phyloP scores from a whole-genome alignment of 805 yeast genomes.

The Scheffersomyces ergatensis region DNA sequence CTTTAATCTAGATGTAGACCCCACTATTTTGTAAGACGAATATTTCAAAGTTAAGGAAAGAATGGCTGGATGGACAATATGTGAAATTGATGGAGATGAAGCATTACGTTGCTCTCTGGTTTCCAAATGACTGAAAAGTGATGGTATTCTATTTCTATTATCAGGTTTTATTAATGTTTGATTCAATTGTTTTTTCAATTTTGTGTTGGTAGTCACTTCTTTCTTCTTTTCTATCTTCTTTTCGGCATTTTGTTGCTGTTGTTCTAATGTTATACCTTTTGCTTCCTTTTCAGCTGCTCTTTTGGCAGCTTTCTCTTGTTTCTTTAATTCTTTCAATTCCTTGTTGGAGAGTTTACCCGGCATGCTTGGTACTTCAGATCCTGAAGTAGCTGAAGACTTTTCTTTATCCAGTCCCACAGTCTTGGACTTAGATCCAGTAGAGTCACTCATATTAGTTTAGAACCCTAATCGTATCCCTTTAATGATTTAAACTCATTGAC shows the following conservation, averaged over 20 bases:
- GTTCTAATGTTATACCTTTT: conserved; percentile 51
- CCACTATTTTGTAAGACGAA: conserved; percentile 83
- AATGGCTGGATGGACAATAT: conserved; percentile 84
- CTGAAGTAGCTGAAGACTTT: background rate
- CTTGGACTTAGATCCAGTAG: background rate
- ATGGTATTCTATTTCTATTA: conserved; percentile 45
- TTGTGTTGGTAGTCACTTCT: conserved; percentile 43
- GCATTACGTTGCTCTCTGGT: conserved; percentile 74
- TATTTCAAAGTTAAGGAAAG: conserved; percentile 74
- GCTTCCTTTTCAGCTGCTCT: conserved; percentile 84
- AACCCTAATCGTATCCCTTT: background rate
- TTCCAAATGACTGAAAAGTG: conserved; percentile 76
- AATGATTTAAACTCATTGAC: no score
- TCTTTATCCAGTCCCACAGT: background rate
- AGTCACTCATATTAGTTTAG: background rate
- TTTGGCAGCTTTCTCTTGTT: conserved; percentile 87
- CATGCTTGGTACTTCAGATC: background rate
- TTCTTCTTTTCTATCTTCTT: conserved; percentile 42
- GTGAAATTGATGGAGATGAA: conserved; percentile 53
- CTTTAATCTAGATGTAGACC: conserved; percentile 81
- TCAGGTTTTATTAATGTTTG: conserved; percentile 47
- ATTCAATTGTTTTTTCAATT: conserved; percentile 52
- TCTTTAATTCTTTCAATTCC: conserved; percentile 83
- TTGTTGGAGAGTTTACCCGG: conserved; percentile 55
- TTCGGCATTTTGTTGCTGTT: conserved; percentile 39